Evolutionary conservation across 768 basidiomycete species (phyloP), one percentile per base, ranked within the genome.

Genomic region (Rhodotorula graminis): DNA sequence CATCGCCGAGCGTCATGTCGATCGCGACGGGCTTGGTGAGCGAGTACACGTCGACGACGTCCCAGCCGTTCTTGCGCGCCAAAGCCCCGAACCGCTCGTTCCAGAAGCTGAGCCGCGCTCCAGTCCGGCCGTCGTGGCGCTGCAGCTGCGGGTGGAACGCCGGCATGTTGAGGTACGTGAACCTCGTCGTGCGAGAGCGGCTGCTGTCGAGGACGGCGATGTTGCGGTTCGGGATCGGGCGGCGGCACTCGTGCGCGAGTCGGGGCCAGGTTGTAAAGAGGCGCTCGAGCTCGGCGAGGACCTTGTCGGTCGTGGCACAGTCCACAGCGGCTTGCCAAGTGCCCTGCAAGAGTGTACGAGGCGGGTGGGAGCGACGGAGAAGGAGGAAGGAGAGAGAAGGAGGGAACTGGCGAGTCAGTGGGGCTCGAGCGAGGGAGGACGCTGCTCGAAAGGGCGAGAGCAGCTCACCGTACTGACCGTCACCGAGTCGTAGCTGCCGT

Each of bases 151-250:
- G 60, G 37, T 66, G 66, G 60, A 56, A 58, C 14, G 61, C 52
- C 14, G 70, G 70, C 18, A 29, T 29, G 60, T 60, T 71, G 21
- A 63, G 53, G 40, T 33, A 66, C 23, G 66, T 49, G 65, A 66
- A 57, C 31, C 6, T 44, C n/a, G 15, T 55, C 40, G 64, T 5
- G 53, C 37, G 47, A 19, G 42, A 29, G 42, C 8, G 2, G 37
- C 9, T 16, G 23, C 9, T 57, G 44, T 50, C 16, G 14, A 19
- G n/a, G 14, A 7, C 7, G n/a, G 29, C 18, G 18, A 33, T 2
- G 31, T 9, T 10, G 56, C 19, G 31, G 18, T 14, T 15, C 18
- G 47, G 8, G 47, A 23, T 10, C 19, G 47, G 23, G 47, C 47
- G 47, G 19, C 47, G 18, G 47, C 47, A 49, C 10, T 21, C 47